Percentiles rank a stretch among this genome's conserved stretches.
phyloP scores from a whole-genome alignment of 73 alveolate genomes.

The Paramecium sexaurelia region DNA sequence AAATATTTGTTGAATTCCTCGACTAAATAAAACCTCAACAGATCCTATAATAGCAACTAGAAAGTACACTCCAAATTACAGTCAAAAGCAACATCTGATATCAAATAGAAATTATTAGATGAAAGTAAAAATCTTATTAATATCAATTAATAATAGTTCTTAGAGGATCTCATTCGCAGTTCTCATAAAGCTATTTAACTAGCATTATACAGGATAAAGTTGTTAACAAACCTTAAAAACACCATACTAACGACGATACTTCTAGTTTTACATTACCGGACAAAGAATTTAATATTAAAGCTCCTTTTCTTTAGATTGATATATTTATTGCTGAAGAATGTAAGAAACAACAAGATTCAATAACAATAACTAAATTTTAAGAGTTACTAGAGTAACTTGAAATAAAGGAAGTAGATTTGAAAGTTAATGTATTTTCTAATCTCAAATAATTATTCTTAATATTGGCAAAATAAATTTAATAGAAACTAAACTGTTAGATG shows the following conservation, averaged over 20 bases:
- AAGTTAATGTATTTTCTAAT: background rate
- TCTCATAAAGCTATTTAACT: background rate
- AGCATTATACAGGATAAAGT: background rate
- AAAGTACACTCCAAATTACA: background rate
- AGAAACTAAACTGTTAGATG: background rate
- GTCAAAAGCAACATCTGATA: background rate
- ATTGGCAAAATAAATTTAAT: background rate
- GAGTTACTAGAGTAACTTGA: background rate
- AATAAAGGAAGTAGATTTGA: background rate
- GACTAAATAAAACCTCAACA: background rate
- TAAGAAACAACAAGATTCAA: background rate
- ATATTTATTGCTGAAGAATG: background rate
- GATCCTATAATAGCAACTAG: background rate
- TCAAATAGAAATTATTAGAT: background rate
- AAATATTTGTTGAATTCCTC: background rate
- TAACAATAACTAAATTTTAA: background rate
- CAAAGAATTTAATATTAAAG: background rate
- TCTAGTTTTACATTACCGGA: background rate
- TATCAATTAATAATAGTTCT: background rate
- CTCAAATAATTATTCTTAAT: background rate
- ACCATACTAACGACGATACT: background rate
- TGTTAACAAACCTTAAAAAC: background rate
- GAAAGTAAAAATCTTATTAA: background rate
- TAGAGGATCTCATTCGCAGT: constrained; percentile 11
- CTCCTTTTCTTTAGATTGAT: background rate